A percentile compares a stretch with the other conserved stretches of the same genome.
Evolutionary conservation across 768 basidiomycete species (phyloP).

Genomic region (Hortiboletus campestris): DNA sequence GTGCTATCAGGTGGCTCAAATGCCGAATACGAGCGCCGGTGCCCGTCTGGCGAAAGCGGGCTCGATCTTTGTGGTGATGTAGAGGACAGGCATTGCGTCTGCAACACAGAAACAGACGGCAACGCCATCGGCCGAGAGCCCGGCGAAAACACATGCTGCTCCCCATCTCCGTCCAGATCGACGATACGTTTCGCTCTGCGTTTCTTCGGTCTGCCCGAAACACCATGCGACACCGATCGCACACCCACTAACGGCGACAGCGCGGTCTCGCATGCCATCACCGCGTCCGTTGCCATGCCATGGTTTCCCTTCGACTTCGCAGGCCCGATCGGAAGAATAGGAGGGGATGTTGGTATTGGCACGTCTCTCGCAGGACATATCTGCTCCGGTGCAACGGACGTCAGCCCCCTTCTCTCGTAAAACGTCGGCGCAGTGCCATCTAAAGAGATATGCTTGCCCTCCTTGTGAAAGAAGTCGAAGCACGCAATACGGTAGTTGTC

Average conservation of each 20-base stretch:
- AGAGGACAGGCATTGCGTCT: conserved; percentile 8
- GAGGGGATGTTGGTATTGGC: conserved; percentile 55
- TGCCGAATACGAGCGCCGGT: conserved; percentile 34
- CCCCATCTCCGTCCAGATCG: conserved; percentile 58
- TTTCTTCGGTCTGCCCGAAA: conserved; percentile 44
- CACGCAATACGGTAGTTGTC: conserved; percentile 73
- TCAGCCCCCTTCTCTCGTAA: conserved; percentile 65
- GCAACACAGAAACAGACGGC: not conserved
- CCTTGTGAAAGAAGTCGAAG: conserved; percentile 82
- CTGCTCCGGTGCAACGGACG: conserved; percentile 48
- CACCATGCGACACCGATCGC: conserved; percentile 45
- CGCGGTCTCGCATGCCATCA: conserved; percentile 19
- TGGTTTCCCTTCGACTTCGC: conserved; percentile 16
- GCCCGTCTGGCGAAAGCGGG: conserved; percentile 13
- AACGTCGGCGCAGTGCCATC: conserved; percentile 72
- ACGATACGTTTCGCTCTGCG: conserved; percentile 78
- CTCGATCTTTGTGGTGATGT: conserved; percentile 20
- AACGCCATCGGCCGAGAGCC: not conserved
- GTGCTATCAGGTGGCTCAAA: conserved; percentile 50
- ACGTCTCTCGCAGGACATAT: conserved; percentile 48
- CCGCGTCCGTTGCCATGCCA: conserved; percentile 22
- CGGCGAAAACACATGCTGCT: conserved; percentile 34
- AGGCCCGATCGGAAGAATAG: conserved; percentile 55
- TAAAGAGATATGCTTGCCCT: conserved; percentile 73
- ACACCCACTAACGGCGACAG: conserved; percentile 38